These are phyloP conservation scores for Ogataea nonfermentans DNA, from an alignment of 805 yeast genomes.

Conservation along the genomic window DNA sequence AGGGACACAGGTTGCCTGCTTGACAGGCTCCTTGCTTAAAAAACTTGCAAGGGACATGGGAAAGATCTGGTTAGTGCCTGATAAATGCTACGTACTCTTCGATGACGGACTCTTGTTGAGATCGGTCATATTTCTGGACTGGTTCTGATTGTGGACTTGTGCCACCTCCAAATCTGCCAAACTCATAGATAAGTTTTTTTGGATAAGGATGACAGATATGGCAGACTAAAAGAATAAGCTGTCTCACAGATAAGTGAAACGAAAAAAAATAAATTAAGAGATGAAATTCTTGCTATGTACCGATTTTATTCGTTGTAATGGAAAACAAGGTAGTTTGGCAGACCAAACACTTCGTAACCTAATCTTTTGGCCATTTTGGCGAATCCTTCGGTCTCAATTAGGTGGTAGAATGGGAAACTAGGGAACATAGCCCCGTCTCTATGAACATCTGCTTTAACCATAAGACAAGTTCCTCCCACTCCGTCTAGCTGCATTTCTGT, in stretches of 20 bases:
- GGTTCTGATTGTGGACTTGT: background rate
- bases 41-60: conserved; percentile 97
- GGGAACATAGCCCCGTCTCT: conserved; percentile 99
- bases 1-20: conserved; percentile 91
- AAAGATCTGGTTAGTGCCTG: conserved; percentile 46
- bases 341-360: conserved; percentile 86
- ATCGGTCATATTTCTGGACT: conserved; percentile 19
- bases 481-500: conserved; percentile 89
- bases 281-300: background rate
- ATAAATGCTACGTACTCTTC: background rate
- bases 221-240: conserved; percentile 2
- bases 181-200: conserved; percentile 6
- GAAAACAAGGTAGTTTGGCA: conserved; percentile 91
- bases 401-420: conserved; percentile 93
- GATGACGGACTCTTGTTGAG: conserved; percentile 25
- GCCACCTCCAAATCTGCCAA: conserved; percentile 1
- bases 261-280: background rate
- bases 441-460: conserved; percentile 97
- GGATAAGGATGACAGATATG: background rate
- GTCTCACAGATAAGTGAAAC: conserved; percentile 6
- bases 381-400: conserved; percentile 97
- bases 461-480: conserved; percentile 95
- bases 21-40: conserved; percentile 91
- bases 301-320: conserved; percentile 70
- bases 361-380: conserved; percentile 97